Evolutionary conservation across 164 flowering plant species (phyloP).

Genomic region (Vitis riparia): DNA sequence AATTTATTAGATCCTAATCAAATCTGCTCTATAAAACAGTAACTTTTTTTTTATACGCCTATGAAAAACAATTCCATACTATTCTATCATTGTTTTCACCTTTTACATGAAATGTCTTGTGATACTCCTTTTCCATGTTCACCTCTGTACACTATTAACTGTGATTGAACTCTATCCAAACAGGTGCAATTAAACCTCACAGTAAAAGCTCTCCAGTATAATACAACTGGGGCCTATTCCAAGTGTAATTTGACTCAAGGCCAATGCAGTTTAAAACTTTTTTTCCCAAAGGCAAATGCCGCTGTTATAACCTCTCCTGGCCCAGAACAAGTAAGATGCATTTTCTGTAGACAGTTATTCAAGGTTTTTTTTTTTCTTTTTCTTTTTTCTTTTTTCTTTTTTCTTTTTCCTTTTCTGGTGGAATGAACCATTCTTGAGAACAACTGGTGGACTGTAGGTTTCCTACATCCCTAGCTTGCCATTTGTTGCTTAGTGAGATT

Average conservation of each 20-base stretch:
- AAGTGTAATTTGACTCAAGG: constrained; percentile 34
- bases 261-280: constrained; percentile 32
- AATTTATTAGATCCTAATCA: background rate
- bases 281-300: constrained; percentile 39
- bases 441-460: too few species aligned
- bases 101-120: background rate
- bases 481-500: too few species aligned
- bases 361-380: background rate
- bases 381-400: background rate
- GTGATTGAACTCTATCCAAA: background rate
- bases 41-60: too few species aligned
- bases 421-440: too few species aligned
- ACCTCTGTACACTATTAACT: background rate
- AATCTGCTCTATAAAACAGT: background rate
- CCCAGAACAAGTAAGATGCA: constrained; percentile 27
- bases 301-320: constrained; percentile 51
- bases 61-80: too few species aligned
- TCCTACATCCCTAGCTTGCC: too few species aligned
- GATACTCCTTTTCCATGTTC: background rate
- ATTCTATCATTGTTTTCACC: too few species aligned
- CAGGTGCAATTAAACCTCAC: constrained; percentile 49
- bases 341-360: background rate
- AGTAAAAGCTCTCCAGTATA: constrained; percentile 31
- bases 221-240: constrained; percentile 47
- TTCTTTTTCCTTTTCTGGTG: too few species aligned